Evolutionary conservation across 192 early-diverging fungal species (phyloP), one percentile per base, ranked within the genome.

Genomic region (Entomortierella parvispora): DNA sequence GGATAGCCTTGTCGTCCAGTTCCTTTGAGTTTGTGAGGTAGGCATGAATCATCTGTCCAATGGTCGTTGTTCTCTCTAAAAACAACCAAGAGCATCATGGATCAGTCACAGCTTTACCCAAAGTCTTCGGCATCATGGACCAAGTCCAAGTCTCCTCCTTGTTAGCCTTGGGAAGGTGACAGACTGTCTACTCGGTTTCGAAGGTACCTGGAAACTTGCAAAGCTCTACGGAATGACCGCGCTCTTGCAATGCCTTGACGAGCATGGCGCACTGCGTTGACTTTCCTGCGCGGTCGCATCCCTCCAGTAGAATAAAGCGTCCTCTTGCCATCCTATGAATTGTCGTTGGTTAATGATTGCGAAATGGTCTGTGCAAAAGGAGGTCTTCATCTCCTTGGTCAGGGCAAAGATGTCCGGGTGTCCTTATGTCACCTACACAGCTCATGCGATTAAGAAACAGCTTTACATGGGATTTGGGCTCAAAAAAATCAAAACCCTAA

Each of bases 241-340:
- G 6, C 59, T 57, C 64, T 44, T 83, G 69, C 43, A 96, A 81
- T 6, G 80, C 71, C 11, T 86, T 76, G 20, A 92, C 86, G 31
- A 99, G 82, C 23, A 80, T 84, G 31, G 82, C 81, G 69, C 89
- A 87, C 80, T 98, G 97, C 0, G 95, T 96, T 12, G 94, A 90
- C 79, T 99, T 99, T 26, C 97, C 97, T 14, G 90, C 87, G 31
- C 95, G 90, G 81, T 99, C 97, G 66, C 94, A 92, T 43, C 97
- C 97, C 80, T 99, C 97, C 25, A 99, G 70, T 15, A 96, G 87
- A 70, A 99, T 94, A 68, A 99, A 89, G 18, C 92, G 82, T 17
- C 97, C 97, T 40, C 97, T 84, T 20, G 78, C 43, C 83, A 85
- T 75, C n/a, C 31, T 40, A 28, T 58, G 56, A 60, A 18, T 15